Base-by-base conservation (phyloP, 140 eudicot species). In the Senecio squalidus region DNA sequence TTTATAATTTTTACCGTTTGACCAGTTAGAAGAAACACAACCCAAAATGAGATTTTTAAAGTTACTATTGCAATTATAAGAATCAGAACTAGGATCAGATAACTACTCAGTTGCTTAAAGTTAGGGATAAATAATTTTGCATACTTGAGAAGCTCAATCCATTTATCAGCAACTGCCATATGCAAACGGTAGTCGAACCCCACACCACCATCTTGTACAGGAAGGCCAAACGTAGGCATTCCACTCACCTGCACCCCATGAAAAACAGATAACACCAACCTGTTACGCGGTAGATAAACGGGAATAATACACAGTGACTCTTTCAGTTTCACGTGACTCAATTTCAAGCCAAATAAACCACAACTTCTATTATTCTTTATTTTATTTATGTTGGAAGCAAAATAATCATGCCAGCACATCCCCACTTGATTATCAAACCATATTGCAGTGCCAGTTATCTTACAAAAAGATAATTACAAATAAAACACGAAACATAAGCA, bases 121-220 rank as follows among this genome's bases (percentile, higher is more conserved):
- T 52, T 52, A 59, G n/a, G n/a, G n/a, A n/a, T n/a, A n/a, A n/a
- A n/a, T n/a, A n/a, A n/a, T n/a, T n/a, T n/a, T n/a, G n/a, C 95
- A 30, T 81, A 92, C 99, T 84, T 78, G 72, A 92, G 96, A 73
- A 83, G 84, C 68, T 92, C 96, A 44, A 92, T 88, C 99, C 99
- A 92, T 62, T 92, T 92, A 78, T 92, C 99, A 68, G 99, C 96
- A 72, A 88, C 62, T 43, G 99, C 99, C 99, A 92, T 92, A 72
- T 92, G 99, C 64, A 92, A 78, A 47, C 99, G 99, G 54, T 92
- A 92, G 69, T 92, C 95, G 58, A 92, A 92, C 58, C 99, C 99
- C 67, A 92, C 79, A 40, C 99, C 99, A 38, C 99, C 99, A 74
- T 84, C 96, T 71, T 77, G 74, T 54, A 89, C 81, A 30, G 96